Conservation (phyloP, 1,284 basidiomycete species). For the Apiotrichum gracile region DNA sequence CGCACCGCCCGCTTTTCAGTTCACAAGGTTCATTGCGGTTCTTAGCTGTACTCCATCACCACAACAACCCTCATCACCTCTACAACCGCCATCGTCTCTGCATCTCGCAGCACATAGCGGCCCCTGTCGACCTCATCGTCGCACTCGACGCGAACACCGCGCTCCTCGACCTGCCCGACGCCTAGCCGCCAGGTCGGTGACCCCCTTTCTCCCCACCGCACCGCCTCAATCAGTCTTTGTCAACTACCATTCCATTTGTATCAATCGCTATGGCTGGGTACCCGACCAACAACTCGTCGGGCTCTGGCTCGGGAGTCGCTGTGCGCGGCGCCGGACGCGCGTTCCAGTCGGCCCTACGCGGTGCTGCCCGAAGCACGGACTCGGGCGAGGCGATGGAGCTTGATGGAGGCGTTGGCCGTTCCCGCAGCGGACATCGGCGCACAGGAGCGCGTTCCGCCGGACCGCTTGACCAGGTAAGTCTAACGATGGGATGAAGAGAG, state of each 20-base stretch:
- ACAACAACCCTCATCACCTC: neutral
- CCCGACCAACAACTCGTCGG: neutral
- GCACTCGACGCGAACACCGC: neutral
- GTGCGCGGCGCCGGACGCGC: conserved; percentile 8
- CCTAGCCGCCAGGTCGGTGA: neutral
- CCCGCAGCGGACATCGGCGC: conserved; percentile 13
- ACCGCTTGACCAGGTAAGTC: conserved; percentile 38
- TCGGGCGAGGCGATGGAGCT: conserved; percentile 32
- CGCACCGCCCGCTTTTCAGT: too few relatives aligned
- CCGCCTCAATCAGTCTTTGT: neutral
- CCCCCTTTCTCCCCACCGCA: neutral
- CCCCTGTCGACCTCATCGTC: neutral
- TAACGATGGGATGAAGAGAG: too few relatives aligned
- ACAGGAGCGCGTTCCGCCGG: conserved; percentile 20
- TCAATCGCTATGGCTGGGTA: neutral
- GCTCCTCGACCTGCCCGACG: neutral
- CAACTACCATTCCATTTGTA: neutral
- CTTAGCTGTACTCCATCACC: neutral
- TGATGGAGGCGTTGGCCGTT: conserved; percentile 24
- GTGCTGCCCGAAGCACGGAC: conserved; percentile 28
- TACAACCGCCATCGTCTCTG: neutral
- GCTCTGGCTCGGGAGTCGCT: neutral
- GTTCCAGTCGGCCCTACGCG: conserved; percentile 23
- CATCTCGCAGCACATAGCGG: too few relatives aligned
- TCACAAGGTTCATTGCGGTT: too few relatives aligned